Evolutionary conservation across 495 filamentous ascomycete genomes (phyloP).

Genomic region (Neurospora pannonica): DNA sequence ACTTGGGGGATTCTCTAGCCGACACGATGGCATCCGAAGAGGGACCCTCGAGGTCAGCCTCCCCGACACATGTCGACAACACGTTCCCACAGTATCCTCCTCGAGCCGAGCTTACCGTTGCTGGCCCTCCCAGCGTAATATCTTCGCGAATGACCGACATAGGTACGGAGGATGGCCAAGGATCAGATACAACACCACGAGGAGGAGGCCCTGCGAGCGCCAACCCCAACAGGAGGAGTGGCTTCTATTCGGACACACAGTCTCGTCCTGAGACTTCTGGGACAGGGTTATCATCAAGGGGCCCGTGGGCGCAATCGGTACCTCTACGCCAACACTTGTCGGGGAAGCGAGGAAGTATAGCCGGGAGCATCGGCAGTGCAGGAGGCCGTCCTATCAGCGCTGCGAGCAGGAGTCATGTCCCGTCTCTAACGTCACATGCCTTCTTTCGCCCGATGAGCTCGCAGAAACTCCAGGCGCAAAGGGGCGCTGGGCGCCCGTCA

Average conservation of each 20-base stretch:
- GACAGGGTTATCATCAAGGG: constrained; percentile 42
- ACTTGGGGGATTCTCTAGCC: not conserved
- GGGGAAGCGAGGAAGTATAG: constrained; percentile 31
- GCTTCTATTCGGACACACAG: constrained; percentile 33
- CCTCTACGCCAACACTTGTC: constrained; percentile 35
- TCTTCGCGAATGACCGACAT: constrained; percentile 82
- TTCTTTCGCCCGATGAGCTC: constrained; percentile 98
- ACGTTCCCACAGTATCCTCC: constrained; percentile 31
- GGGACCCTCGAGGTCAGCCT: constrained; percentile 21
- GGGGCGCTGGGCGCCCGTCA: constrained; percentile 43
- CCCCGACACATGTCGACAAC: constrained; percentile 28
- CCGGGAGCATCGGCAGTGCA: constrained; percentile 34
- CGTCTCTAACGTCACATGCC: constrained; percentile 75
- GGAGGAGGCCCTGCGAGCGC: constrained; percentile 12
- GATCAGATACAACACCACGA: constrained; percentile 25
- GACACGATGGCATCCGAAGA: constrained; percentile 27
- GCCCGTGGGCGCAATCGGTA: constrained; percentile 39
- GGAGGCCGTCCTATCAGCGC: constrained; percentile 53
- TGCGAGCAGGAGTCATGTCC: constrained; percentile 77
- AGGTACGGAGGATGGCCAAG: constrained; percentile 45
- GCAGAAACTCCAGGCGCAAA: constrained; percentile 84
- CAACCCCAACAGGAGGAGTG: constrained; percentile 22
- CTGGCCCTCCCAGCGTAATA: constrained; percentile 54
- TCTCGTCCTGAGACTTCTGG: constrained; percentile 40
- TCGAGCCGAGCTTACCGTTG: constrained; percentile 13